phyloP scores from a whole-genome alignment of 1,284 basidiomycete genomes.

The Moesziomyces sp. region DNA sequence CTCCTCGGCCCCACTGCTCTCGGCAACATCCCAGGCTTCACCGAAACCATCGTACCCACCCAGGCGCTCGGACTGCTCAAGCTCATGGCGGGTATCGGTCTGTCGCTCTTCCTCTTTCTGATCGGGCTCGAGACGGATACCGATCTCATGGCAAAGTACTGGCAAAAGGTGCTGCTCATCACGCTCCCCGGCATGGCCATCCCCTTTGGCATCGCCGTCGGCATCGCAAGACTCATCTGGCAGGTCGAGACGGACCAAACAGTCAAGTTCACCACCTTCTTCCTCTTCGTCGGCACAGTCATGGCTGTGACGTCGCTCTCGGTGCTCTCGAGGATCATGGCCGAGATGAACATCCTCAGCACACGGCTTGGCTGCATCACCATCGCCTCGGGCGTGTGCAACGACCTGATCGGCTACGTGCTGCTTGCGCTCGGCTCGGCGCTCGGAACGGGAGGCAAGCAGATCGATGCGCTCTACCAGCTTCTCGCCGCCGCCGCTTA shows the following conservation, averaged over 20 bases:
- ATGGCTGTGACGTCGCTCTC: constrained; percentile 57
- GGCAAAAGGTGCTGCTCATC: constrained; percentile 50
- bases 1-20: constrained; percentile 52
- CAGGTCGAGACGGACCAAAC: constrained; percentile 41
- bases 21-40: constrained; percentile 54
- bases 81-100: constrained; percentile 47
- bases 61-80: constrained; percentile 40
- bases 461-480: constrained; percentile 50
- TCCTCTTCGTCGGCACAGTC: constrained; percentile 58
- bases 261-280: constrained; percentile 54
- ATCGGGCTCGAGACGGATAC: constrained; percentile 60
- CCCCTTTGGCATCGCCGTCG: constrained; percentile 56
- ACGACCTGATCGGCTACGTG: constrained; percentile 55
- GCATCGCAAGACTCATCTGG: constrained; percentile 52
- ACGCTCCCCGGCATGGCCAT: constrained; percentile 56
- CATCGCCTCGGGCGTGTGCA: constrained; percentile 52
- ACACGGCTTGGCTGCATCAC: constrained; percentile 51
- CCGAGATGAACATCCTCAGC: constrained; percentile 54
- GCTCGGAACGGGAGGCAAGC: constrained; percentile 39
- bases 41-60: constrained; percentile 38
- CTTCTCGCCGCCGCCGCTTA: constrained; percentile 47
- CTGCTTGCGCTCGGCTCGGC: constrained; percentile 50
- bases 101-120: constrained; percentile 51
- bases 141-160: constrained; percentile 54
- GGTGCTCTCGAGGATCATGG: constrained; percentile 51